These are phyloP conservation scores for Lasiosphaeris hirsuta DNA, from an alignment of 495 filamentous ascomycete species.

Conservation along the genomic window DNA sequence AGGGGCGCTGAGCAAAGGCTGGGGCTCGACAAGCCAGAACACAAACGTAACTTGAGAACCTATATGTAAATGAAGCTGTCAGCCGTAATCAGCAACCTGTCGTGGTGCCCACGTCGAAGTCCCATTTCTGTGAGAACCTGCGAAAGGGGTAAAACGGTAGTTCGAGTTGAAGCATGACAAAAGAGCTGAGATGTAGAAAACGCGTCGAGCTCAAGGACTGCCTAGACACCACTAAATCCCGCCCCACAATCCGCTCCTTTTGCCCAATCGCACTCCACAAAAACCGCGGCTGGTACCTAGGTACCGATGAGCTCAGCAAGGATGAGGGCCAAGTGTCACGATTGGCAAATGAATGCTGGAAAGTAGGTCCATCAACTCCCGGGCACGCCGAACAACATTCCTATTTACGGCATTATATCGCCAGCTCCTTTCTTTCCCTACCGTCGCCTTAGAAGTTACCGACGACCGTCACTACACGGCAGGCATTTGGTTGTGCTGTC, in stretches of 20 bases:
- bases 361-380: conserved; percentile 4
- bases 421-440: background rate
- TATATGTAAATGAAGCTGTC: too few species aligned
- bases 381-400: conserved; percentile 2
- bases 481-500: conserved; percentile 21
- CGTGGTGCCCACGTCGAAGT: too few species aligned
- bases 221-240: background rate
- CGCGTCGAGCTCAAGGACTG: background rate
- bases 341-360: conserved; percentile 7
- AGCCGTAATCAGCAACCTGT: too few species aligned
- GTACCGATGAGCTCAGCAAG: conserved; percentile 10
- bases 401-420: background rate
- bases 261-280: too few species aligned
- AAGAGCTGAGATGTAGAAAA: background rate
- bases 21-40: too few species aligned
- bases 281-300: background rate
- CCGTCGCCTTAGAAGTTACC: background rate
- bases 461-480: background rate
- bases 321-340: conserved; percentile 7
- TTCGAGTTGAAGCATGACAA: too few species aligned
- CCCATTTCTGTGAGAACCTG: too few species aligned
- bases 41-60: too few species aligned
- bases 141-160: too few species aligned
- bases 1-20: too few species aligned
- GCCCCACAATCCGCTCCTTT: background rate